These are phyloP conservation scores for Melaleuca alternifolia DNA, from an alignment of 345 rosid genomes.

Conservation along the genomic window DNA sequence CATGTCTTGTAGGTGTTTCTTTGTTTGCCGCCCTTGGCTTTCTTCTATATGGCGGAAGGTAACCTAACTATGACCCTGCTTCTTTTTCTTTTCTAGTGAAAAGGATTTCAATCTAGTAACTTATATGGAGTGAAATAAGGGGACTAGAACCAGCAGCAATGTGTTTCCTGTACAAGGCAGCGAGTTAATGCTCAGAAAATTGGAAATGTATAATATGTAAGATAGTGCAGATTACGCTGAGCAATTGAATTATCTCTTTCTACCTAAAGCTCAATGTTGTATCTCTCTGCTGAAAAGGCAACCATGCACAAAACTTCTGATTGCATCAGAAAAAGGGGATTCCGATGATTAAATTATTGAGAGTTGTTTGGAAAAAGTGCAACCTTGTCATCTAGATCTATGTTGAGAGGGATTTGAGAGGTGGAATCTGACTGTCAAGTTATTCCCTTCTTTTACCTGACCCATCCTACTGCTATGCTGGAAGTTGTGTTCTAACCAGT, in stretches of 20 bases:
- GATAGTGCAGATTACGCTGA: not conserved
- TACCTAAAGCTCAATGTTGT: not conserved
- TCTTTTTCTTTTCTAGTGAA: not conserved
- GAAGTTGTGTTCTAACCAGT: not conserved
- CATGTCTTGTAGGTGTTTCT: constrained; percentile 48
- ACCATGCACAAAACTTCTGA: not conserved
- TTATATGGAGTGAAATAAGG: not conserved
- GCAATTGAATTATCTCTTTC: not conserved
- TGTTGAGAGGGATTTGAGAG: not conserved
- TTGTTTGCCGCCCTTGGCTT: constrained; percentile 84
- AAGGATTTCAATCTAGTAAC: not conserved
- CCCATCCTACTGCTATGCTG: not conserved
- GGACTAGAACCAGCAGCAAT: not conserved
- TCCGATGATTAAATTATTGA: not conserved
- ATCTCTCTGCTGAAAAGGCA: not conserved
- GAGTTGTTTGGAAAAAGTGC: not conserved
- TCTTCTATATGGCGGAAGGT: constrained; percentile 94
- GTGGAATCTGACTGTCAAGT: not conserved
- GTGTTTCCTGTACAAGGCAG: not conserved
- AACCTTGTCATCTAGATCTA: not conserved
- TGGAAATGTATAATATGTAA: not conserved
- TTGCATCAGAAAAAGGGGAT: not conserved
- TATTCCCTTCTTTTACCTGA: not conserved
- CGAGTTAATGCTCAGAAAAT: not conserved
- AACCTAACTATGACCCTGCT: not conserved